Base-by-base conservation (phyloP, 305 asterid genomes). In the Ilex paraguariensis region DNA sequence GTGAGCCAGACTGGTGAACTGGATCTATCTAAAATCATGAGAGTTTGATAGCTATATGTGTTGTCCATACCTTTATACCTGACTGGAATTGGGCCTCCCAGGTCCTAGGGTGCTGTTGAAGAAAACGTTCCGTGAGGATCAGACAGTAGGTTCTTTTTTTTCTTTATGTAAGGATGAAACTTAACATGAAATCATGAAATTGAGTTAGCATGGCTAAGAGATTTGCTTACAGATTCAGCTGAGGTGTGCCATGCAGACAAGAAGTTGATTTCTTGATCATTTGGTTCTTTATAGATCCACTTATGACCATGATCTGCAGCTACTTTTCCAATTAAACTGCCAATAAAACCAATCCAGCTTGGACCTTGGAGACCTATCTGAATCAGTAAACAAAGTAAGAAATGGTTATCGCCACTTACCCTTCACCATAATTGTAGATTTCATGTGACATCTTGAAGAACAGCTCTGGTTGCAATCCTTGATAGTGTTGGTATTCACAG, bases 391-490 rank as follows among this genome's bases (percentile, higher is more conserved):
- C 4, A 46, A 13, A 46, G 7, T 13, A 46, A 10, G 15, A 46
- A 46, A 46, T 11, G 15, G n/a, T 46, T 46, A 13, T 57, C 8
- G 7, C 5, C 8, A 7, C 65, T 31, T 76, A 92, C 99, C 96
- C 97, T 83, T 94, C 99, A 57, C 97, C 99, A 69, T 87, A 94
- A 73, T 90, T 94, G 88, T 93, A 93, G 77, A 93, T 90, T 86
- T 93, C 99, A 80, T 93, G 99, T 31, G 99, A 93, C 99, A 93
- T 93, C 81, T 93, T 93, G 90, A 93, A 93, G 85, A 93, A 93
- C 5, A 93, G 82, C 59, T 93, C 96, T 59, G 99, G 97, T 64
- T 90, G 97, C 17, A 90, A 77, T 13, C 96, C 99, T 69, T 83
- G 94, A 61, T 80, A 76, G 17, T 79, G 92, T 61, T 84, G 90